These are phyloP conservation scores for Fennellomyces sp. DNA, from an alignment of 371 early-diverging fungal genomes.

Conservation along the genomic window DNA sequence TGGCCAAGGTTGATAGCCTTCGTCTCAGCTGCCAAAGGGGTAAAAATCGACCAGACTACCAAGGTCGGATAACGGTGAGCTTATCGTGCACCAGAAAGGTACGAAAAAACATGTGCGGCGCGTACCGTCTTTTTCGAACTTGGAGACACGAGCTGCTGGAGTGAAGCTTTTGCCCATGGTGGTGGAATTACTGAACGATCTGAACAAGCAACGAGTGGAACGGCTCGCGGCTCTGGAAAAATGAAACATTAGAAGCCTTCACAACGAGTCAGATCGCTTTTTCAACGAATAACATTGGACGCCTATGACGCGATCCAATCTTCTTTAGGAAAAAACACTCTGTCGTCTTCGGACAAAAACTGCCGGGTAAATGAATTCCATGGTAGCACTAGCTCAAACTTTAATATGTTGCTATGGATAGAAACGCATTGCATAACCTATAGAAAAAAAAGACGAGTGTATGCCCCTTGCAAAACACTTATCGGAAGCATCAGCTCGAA, in stretches of 20 bases:
- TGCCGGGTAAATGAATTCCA: no score
- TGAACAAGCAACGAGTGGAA: background rate
- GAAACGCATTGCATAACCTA: no score
- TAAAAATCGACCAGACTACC: slow-evolving; percentile 92
- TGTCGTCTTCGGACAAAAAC: no score
- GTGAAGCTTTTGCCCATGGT: slow-evolving; percentile 21
- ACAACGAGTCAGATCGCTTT: background rate
- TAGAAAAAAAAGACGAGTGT: no score
- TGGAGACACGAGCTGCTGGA: slow-evolving; percentile 41
- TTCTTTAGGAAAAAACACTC: no score
- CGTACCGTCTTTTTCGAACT: slow-evolving; percentile 50
- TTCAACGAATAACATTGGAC: background rate
- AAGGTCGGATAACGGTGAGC: background rate
- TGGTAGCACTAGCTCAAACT: no score
- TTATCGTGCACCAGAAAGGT: background rate
- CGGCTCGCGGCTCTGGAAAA: background rate
- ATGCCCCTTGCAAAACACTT: no score
- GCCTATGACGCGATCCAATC: background rate
- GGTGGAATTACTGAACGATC: background rate
- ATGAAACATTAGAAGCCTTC: background rate
- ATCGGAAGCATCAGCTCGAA: no score
- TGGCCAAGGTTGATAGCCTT: slow-evolving; percentile 95
- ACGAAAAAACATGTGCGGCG: background rate
- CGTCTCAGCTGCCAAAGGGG: slow-evolving; percentile 80
- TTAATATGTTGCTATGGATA: no score